A percentile compares a stretch with the other conserved stretches of the same genome.
These are phyloP conservation scores for Hyaloscypha variabilis DNA, from an alignment of 495 filamentous ascomycete genomes.

Conservation along the genomic window DNA sequence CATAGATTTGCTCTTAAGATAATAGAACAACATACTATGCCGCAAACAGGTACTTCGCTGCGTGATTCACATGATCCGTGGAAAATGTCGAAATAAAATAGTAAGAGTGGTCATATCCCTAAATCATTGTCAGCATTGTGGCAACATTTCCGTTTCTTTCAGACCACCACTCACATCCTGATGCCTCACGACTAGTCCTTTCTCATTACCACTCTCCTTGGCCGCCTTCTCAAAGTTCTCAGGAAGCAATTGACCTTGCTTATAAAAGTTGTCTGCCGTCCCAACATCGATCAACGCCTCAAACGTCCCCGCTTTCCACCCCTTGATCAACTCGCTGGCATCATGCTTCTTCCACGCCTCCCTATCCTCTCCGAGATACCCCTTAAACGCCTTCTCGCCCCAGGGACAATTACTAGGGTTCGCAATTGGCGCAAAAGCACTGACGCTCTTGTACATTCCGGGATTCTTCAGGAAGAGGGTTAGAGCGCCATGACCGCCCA, in stretches of 20 bases:
- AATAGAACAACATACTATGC: conserved; percentile 28
- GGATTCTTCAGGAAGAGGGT: conserved; percentile 91
- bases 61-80: conserved; percentile 87
- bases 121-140: conserved; percentile 12
- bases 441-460: conserved; percentile 82
- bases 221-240: conserved; percentile 89
- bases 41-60: conserved; percentile 73
- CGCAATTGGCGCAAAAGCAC: conserved; percentile 88
- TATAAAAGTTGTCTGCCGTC: conserved; percentile 93
- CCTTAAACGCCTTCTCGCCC: conserved; percentile 93
- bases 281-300: conserved; percentile 87
- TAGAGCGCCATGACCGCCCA: conserved; percentile 96
- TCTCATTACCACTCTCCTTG: conserved; percentile 66
- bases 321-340: conserved; percentile 85
- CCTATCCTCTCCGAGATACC: conserved; percentile 79
- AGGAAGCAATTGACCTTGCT: conserved; percentile 86
- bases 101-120: conserved; percentile 96
- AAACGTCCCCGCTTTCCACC: conserved; percentile 62
- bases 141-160: not conserved
- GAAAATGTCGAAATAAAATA: conserved; percentile 90
- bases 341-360: conserved; percentile 86
- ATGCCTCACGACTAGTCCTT: conserved; percentile 74
- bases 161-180: conserved; percentile 56
- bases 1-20: not conserved
- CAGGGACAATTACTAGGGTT: conserved; percentile 87